A percentile compares a stretch with the other conserved stretches of the same genome.
Evolutionary conservation across 352 stramenopile species (phyloP).

Genomic region (Phytophthora colocasiae): DNA sequence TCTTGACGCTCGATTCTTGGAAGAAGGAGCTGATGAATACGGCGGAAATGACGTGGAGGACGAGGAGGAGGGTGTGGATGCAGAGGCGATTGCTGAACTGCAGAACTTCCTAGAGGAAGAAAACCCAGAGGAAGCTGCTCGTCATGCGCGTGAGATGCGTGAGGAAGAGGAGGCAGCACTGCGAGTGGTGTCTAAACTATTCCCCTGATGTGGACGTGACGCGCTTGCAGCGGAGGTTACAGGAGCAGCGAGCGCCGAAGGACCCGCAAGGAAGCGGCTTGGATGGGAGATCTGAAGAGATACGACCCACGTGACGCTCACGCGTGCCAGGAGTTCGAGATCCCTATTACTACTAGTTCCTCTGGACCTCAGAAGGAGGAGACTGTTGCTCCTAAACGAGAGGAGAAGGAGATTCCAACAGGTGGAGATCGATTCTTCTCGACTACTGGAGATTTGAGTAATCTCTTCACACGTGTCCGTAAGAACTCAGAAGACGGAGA

Average conservation of each 20-base stretch:
- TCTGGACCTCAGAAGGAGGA: constrained; percentile 35
- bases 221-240: constrained; percentile 60
- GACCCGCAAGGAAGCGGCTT: constrained; percentile 77
- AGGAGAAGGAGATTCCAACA: constrained; percentile 59
- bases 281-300: constrained; percentile 77
- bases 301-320: constrained; percentile 67
- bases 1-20: constrained; percentile 79
- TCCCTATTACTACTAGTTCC: constrained; percentile 39
- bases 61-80: constrained; percentile 23
- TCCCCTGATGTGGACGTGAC: constrained; percentile 76
- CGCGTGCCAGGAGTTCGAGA: constrained; percentile 58
- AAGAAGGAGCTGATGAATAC: constrained; percentile 70
- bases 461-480: constrained; percentile 77
- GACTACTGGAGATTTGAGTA: constrained; percentile 62
- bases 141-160: constrained; percentile 50
- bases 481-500: constrained; percentile 87
- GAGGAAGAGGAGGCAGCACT: constrained; percentile 61
- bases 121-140: constrained; percentile 38
- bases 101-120: constrained; percentile 64
- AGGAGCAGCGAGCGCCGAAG: constrained; percentile 50
- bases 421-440: constrained; percentile 81
- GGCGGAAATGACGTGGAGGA: constrained; percentile 54
- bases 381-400: constrained; percentile 15
- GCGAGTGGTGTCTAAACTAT: constrained; percentile 63
- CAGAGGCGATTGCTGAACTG: constrained; percentile 38